A percentile compares a stretch with the other conserved stretches of the same genome.
Evolutionary conservation across 2,329 filamentous ascomycete species (phyloP).

Genomic region (Colletotrichum sp.): DNA sequence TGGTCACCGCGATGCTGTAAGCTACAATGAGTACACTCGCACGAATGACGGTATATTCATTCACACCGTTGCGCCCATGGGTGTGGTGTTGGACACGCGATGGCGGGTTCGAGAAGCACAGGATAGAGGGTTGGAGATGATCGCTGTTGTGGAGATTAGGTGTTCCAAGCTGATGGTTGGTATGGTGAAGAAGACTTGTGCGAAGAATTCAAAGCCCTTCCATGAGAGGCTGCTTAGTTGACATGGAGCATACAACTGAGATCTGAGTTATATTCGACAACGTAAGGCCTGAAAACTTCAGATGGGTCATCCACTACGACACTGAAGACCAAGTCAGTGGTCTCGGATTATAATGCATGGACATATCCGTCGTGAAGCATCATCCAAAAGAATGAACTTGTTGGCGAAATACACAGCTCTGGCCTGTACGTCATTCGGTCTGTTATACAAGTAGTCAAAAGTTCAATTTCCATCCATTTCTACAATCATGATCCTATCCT

Average conservation of each 20-base stretch:
- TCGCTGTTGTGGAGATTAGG: not conserved
- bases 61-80: not conserved
- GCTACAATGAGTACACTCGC: not conserved
- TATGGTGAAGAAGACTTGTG: not conserved
- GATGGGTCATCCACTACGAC: not conserved
- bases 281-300: not conserved
- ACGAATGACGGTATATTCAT: not conserved
- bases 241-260: not conserved
- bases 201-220: not conserved
- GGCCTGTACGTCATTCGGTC: not conserved
- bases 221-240: not conserved
- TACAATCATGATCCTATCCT: too few relatives aligned
- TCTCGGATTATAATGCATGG: not conserved
- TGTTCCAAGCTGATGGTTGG: not conserved
- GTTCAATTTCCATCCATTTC: too few relatives aligned
- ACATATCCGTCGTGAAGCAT: not conserved
- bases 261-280: not conserved
- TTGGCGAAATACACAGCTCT: not conserved
- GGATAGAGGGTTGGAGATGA: not conserved
- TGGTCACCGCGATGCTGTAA: not conserved
- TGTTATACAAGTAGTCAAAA: not conserved
- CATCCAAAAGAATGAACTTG: not conserved
- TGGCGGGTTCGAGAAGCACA: not conserved
- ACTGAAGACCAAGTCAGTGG: not conserved
- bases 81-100: not conserved